Evolutionary conservation across 768 basidiomycete species (phyloP), one percentile per base, ranked within the genome.

Genomic region (Rhizopogon roseolus): DNA sequence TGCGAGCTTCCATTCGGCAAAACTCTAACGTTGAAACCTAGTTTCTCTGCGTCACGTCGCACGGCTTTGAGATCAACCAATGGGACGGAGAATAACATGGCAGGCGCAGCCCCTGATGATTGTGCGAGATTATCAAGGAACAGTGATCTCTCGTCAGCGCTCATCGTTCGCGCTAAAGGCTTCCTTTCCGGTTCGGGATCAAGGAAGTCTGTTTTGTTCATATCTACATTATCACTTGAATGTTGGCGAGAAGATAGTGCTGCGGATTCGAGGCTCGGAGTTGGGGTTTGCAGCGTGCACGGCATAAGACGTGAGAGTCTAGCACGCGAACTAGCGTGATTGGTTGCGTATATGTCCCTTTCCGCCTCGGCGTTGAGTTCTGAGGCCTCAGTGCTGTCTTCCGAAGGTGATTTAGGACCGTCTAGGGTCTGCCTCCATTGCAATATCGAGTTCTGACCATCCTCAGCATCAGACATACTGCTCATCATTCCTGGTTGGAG

Each of bases 211-310:
- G 68, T 70, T 32, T 63, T 51, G 36, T 64, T 62, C 62, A 68
- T 56, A 29, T 58, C 25, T 49, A 68, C 52, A 19, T 49, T 51
- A 50, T 55, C 52, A 49, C 61, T 61, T 54, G 67, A 60, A 51
- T 60, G 57, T 42, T 71, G 75, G 54, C 71, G 71, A 13, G 73
- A 68, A n/a, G 59, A 49, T 0, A 58, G 65, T 41, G 66, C 63
- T 6, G 70, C 70, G 41, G 54, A 48, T 0, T 58, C 54, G 13
- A 61, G 59, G 57, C 68, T 70, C 9, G 76, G 68, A 22, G 80
- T 75, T 16, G 82, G 81, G 0, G 81, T 73, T 42, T 63, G 61
- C 11, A 85, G 70, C 2, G 83, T 78, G 43, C 84, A 76, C 2
- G 84, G 84, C 84, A 85, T 85, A 53, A 60, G 63, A 37, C 71